These are phyloP conservation scores for Hypoxylon fuscum DNA, from an alignment of 495 filamentous ascomycete genomes.

Conservation along the genomic window DNA sequence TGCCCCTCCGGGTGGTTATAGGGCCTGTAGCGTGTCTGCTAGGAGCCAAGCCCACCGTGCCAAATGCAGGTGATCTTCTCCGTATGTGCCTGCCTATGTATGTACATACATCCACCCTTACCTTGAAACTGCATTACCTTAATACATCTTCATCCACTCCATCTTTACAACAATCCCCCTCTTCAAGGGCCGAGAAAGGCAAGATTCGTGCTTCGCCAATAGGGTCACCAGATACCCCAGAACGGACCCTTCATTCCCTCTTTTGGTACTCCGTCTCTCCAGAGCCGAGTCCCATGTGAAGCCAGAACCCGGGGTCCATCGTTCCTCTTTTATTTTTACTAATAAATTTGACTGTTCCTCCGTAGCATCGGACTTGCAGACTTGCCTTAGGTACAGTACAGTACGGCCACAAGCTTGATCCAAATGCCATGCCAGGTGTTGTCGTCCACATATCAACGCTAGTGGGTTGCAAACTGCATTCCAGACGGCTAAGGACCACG, in stretches of 20 bases:
- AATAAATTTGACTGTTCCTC: conserved; percentile 12
- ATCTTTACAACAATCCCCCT: conserved; percentile 22
- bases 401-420: too few species aligned
- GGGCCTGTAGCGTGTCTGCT: background rate
- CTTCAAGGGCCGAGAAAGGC: conserved; percentile 31
- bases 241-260: conserved; percentile 5
- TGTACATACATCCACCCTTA: background rate
- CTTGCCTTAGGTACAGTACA: too few species aligned
- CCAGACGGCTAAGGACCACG: conserved; percentile 26
- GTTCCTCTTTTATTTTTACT: conserved; percentile 23
- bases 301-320: conserved; percentile 18
- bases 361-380: conserved; percentile 22
- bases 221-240: conserved; percentile 9
- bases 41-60: conserved; percentile 22
- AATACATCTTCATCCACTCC: conserved; percentile 20
- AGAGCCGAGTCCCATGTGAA: conserved; percentile 6
- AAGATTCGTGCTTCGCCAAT: conserved; percentile 30
- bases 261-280: conserved; percentile 14
- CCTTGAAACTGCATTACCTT: conserved; percentile 8
- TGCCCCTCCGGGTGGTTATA: too few species aligned
- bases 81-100: conserved; percentile 32
- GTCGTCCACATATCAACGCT: conserved; percentile 25
- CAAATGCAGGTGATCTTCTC: conserved; percentile 40
- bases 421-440: conserved; percentile 27
- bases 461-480: conserved; percentile 32